Evolutionary conservation across 495 filamentous ascomycete species (phyloP).

Genomic region (Lichenothelia convexa): DNA sequence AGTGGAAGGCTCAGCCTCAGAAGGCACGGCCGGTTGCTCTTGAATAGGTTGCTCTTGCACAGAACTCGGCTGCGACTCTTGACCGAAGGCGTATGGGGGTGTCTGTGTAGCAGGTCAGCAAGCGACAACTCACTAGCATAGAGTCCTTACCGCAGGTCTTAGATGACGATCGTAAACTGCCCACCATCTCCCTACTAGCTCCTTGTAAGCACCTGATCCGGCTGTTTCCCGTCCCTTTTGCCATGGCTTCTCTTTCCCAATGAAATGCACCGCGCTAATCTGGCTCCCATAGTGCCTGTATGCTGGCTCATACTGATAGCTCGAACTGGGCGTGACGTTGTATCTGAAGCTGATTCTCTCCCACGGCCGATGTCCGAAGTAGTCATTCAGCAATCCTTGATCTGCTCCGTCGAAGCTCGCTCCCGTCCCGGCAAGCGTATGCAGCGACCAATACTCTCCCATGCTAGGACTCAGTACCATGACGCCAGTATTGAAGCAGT

Average conservation of each 20-base stretch:
- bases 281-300: slow-evolving; percentile 80
- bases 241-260: slow-evolving; percentile 86
- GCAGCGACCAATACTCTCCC: slow-evolving; percentile 71
- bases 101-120: slow-evolving; percentile 1
- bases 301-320: slow-evolving; percentile 89
- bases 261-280: slow-evolving; percentile 84
- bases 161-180: slow-evolving; percentile 79
- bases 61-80: slow-evolving; percentile 10
- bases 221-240: slow-evolving; percentile 40
- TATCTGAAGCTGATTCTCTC: slow-evolving; percentile 86
- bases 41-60: slow-evolving; percentile 25
- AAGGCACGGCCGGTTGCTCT: slow-evolving; percentile 14
- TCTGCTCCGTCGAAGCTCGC: slow-evolving; percentile 96
- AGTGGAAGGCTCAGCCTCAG: no score
- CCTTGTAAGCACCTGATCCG: slow-evolving; percentile 47
- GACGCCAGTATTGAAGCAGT: slow-evolving; percentile 92
- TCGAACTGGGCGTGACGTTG: slow-evolving; percentile 85
- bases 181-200: slow-evolving; percentile 78
- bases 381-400: slow-evolving; percentile 87
- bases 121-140: not conserved
- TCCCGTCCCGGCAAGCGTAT: slow-evolving; percentile 63
- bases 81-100: not conserved
- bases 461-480: slow-evolving; percentile 79
- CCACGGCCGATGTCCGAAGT: slow-evolving; percentile 57
- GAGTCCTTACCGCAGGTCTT: slow-evolving; percentile 30